Conservation (phyloP, 2,329 filamentous ascomycete genomes). For the Apiospora pterosperma region DNA sequence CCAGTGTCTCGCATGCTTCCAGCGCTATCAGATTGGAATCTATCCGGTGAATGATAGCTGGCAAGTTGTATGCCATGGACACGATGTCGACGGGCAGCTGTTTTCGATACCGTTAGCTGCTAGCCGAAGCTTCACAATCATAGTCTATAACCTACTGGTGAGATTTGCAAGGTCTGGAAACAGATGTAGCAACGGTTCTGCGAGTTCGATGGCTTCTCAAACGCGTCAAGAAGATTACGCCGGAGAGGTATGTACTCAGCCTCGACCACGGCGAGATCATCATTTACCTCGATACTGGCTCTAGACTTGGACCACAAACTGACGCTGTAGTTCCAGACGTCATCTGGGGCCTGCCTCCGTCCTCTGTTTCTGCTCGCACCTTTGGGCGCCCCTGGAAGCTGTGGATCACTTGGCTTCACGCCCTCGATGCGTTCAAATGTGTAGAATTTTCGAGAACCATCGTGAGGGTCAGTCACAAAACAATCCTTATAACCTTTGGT, state of each 20-base stretch:
- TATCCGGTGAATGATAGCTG: constrained; percentile 78
- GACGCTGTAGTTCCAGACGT: constrained; percentile 80
- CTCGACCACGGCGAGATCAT: constrained; percentile 77
- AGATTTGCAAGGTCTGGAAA: constrained; percentile 73
- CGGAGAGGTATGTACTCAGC: constrained; percentile 71
- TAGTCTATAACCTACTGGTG: constrained; percentile 54
- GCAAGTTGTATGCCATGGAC: constrained; percentile 70
- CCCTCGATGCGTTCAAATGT: constrained; percentile 49
- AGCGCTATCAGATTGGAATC: constrained; percentile 78
- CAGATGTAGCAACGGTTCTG: constrained; percentile 63
- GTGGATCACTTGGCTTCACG: constrained; percentile 61
- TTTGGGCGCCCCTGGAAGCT: constrained; percentile 54
- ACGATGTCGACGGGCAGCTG: constrained; percentile 69
- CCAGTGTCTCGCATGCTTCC: constrained; percentile 67
- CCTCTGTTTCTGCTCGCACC: constrained; percentile 41
- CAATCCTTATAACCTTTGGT: constrained; percentile 50
- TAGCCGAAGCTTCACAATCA: constrained; percentile 9
- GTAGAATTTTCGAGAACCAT: constrained; percentile 63
- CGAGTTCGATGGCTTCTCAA: constrained; percentile 47
- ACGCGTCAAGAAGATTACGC: constrained; percentile 79
- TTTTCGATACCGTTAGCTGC: background rate
- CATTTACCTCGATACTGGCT: constrained; percentile 48
- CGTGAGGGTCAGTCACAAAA: constrained; percentile 54
- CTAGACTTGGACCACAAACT: constrained; percentile 67
- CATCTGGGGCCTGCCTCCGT: constrained; percentile 36